Base-by-base conservation (phyloP, 176 grass and related monocot species). In the Aegilops sharonensis region DNA sequence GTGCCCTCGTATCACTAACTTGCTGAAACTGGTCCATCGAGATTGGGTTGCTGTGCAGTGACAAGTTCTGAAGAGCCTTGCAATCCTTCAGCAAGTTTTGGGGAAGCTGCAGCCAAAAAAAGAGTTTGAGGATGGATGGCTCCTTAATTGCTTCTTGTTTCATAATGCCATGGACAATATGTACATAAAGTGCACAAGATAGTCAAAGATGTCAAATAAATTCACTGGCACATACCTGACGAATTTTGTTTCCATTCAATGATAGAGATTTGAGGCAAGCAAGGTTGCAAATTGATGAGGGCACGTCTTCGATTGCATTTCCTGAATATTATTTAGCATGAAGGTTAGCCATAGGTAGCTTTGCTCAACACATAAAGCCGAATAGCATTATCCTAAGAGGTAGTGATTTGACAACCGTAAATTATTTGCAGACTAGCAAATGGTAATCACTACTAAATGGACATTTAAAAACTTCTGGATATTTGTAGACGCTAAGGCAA, bases 21-120 rank as follows among this genome's bases (percentile, higher is more conserved):
- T 90, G 86, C 78, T 92, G 94, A 83, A 98, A 98, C 72, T 90
- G 88, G 42, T 91, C 90, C 97, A 88, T 91, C 11, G 82, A 88
- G 70, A 98, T 95, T 23, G 97, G 94, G 82, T 98, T 98, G 32
- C 92, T 88, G 37, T 98, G 94, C 71, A 98, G 85, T 11, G 90
- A 92, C 54, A 98, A 50, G 74, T 88, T 98, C 85, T 98, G 97
- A 84, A 98, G 92, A 80, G 88, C 84, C 85, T 84, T 94, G 90
- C 97, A 98, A 47, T 89, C 91, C 64, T 81, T 98, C 67, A 98
- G 81, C 78, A 98, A 72, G 79, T 94, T 94, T 32, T 77, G 65
- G 20, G 97, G 96, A 62, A 98, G 87, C 96, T 98, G 93, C 60
- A 27, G 81, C 60, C 52, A 15, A 91, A 85, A 83, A 73, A 57